Percentiles rank a stretch among this genome's conserved stretches.
Conservation (phyloP, 192 early-diverging fungal species). For the Gorgonomyces haynaldii region DNA sequence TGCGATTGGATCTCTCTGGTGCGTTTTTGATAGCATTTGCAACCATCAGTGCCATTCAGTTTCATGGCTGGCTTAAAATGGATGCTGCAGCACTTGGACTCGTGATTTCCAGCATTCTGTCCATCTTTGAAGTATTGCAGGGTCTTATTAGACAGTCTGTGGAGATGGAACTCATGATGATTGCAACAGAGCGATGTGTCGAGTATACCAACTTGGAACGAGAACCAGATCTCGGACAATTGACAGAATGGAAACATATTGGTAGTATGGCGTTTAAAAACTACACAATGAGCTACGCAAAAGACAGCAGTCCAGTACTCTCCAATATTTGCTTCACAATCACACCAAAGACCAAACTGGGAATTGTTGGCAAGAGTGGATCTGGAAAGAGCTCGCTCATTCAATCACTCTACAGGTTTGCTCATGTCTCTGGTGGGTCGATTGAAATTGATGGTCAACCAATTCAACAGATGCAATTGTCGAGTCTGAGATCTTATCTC, state of each 20-base stretch:
- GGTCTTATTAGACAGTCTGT: constrained; percentile 28
- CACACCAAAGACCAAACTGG: constrained; percentile 13
- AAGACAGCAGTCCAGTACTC: constrained; percentile 25
- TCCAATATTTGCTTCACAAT: constrained; percentile 20
- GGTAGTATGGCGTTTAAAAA: constrained; percentile 28
- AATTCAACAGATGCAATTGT: constrained; percentile 27
- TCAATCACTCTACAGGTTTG: constrained; percentile 28
- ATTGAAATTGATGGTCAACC: not conserved
- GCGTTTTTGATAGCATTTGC: constrained; percentile 21
- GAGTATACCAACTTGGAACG: constrained; percentile 37
- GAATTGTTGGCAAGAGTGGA: constrained; percentile 42
- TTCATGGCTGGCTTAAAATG: constrained; percentile 13
- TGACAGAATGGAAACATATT: constrained; percentile 7
- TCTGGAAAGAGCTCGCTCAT: constrained; percentile 55
- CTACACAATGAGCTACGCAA: constrained; percentile 36
- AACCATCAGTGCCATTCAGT: constrained; percentile 29
- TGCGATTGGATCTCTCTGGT: constrained; percentile 10
- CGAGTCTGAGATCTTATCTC: constrained; percentile 47
- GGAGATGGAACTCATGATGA: constrained; percentile 37
- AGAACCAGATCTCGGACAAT: constrained; percentile 11
- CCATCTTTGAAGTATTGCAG: constrained; percentile 34
- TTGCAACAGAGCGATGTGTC: constrained; percentile 52
- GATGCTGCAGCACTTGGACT: constrained; percentile 23
- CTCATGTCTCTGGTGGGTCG: too few relatives aligned
- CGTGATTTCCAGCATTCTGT: constrained; percentile 35